A percentile compares a stretch with the other conserved stretches of the same genome.
Conservation (phyloP, 164 flowering plant genomes). For the Santalum album region DNA sequence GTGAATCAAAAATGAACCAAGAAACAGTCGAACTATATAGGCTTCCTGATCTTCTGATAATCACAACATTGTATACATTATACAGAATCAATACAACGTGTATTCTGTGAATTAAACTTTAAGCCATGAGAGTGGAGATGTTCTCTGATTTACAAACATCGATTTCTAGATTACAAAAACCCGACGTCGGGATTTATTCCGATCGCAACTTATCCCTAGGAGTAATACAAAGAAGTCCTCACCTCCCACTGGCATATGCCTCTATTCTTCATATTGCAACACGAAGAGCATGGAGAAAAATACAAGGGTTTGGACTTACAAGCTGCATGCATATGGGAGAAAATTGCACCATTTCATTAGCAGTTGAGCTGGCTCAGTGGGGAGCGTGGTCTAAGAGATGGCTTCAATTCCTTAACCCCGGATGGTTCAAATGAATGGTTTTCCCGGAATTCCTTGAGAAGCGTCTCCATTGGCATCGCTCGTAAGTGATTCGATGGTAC, state of each 20-base stretch:
- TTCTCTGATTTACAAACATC: constrained; percentile 10
- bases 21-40: no score
- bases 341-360: not conserved
- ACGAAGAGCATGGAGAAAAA: constrained; percentile 11
- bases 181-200: constrained; percentile 44
- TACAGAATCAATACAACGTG: not conserved
- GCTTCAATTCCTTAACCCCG: constrained; percentile 46
- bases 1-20: no score
- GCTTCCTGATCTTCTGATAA: no score
- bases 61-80: constrained; percentile 1
- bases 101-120: not conserved
- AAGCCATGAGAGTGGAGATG: not conserved
- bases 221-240: not conserved
- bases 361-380: constrained; percentile 66
- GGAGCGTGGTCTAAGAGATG: constrained; percentile 65
- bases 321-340: not conserved
- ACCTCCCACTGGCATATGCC: no score
- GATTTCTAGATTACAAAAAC: constrained; percentile 21
- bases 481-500: constrained; percentile 62
- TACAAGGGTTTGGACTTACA: constrained; percentile 10
- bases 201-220: not conserved
- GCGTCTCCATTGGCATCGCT: constrained; percentile 75
- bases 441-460: constrained; percentile 73
- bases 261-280: not conserved
- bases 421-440: constrained; percentile 55